Percentiles rank a stretch among this genome's conserved stretches.
phyloP scores from a whole-genome alignment of 1,139 yeast species.

The Entelexis sorbosivorans region DNA sequence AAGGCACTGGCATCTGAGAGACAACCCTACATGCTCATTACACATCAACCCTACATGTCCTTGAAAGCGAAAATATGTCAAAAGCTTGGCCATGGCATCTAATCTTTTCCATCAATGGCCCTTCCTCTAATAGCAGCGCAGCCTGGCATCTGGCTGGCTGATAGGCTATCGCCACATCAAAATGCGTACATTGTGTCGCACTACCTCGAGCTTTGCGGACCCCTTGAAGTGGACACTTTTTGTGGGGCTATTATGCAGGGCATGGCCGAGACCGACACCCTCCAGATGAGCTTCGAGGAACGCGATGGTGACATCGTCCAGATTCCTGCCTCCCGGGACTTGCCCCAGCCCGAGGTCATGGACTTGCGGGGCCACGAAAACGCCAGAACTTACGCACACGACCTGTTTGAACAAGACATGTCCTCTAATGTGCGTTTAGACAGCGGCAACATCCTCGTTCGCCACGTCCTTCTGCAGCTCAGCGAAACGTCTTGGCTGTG shows the following conservation, averaged over 20 bases:
- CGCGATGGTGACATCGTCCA: constrained; percentile 13
- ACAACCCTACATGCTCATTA: constrained; percentile 3
- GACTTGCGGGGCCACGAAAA: constrained; percentile 7
- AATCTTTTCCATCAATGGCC: constrained; percentile 6
- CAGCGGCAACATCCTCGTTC: constrained; percentile 1
- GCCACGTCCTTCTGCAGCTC: constrained; percentile 8
- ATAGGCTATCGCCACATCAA: constrained; percentile 13
- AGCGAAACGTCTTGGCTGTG: constrained; percentile 7
- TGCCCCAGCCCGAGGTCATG: constrained; percentile 9
- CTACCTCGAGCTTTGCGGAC: constrained; percentile 12
- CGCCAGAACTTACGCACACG: constrained; percentile 1
- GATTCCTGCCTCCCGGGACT: background rate
- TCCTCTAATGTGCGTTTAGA: constrained; percentile 2
- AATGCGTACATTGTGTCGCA: constrained; percentile 16
- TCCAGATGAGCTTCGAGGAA: constrained; percentile 11
- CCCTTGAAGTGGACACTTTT: constrained; percentile 5
- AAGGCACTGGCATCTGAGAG: background rate
- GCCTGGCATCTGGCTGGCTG: constrained; percentile 19
- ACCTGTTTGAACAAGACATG: constrained; percentile 8
- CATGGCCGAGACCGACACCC: constrained; percentile 15
- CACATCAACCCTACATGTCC: background rate
- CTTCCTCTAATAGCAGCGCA: constrained; percentile 18
- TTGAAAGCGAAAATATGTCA: background rate
- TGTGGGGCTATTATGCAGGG: constrained; percentile 11
- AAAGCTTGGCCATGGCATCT: background rate